phyloP scores from a whole-genome alignment of 164 flowering plant species.

The Vitis vinifera region ASM3070453v1 NC_081805.1:9713001-9713500 shows the following conservation, averaged over 20 bases:
- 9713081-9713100: constrained; percentile 74
- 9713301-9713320: neutral
- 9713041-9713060: constrained; percentile 85
- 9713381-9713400: constrained; percentile 81
- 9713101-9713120: constrained; percentile 26
- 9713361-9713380: constrained; percentile 93
- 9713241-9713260: too few relatives aligned
- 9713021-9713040: constrained; percentile 74
- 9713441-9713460: neutral
- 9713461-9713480: neutral
- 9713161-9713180: neutral
- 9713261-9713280: too few relatives aligned
- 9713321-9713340: constrained; percentile 57
- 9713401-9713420: constrained; percentile 57
- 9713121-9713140: neutral
- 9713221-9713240: too few relatives aligned
- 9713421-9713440: neutral
- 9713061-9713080: constrained; percentile 78
- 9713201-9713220: neutral
- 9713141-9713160: neutral
- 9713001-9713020: constrained; percentile 15
- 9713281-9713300: too few relatives aligned
- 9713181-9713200: neutral
- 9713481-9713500: too few relatives aligned
- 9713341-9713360: constrained; percentile 96